phyloP scores from a whole-genome alignment of 495 filamentous ascomycete species.

The Collariella sp. region DNA sequence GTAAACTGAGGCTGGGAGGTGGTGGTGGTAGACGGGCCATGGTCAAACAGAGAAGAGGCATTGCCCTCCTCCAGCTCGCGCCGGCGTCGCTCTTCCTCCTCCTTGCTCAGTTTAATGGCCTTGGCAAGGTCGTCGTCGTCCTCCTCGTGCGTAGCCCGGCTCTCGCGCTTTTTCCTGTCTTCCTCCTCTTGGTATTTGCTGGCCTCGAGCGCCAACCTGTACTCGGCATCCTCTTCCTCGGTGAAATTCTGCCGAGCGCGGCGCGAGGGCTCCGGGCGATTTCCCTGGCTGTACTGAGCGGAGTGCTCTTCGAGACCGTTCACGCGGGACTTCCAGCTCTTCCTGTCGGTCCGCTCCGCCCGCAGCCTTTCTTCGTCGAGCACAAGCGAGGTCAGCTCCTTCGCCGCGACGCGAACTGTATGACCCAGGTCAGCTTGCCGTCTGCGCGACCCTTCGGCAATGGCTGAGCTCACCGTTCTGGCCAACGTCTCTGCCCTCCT shows the following conservation, averaged over 20 bases:
- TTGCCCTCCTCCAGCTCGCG: conserved; percentile 88
- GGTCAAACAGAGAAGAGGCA: conserved; percentile 78
- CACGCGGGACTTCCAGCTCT: conserved; percentile 93
- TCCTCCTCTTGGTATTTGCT: conserved; percentile 95
- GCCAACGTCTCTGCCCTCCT: conserved; percentile 88
- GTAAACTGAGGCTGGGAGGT: conserved; percentile 71
- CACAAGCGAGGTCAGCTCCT: conserved; percentile 90
- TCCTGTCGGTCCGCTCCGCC: conserved; percentile 82
- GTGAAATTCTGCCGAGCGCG: conserved; percentile 38
- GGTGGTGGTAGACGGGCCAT: conserved; percentile 52
- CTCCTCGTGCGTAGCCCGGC: conserved; percentile 51
- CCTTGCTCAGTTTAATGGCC: conserved; percentile 91
- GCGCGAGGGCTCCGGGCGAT: conserved; percentile 37
- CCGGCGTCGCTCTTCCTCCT: conserved; percentile 80
- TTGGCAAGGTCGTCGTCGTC: conserved; percentile 81
- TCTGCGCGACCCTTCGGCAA: background rate
- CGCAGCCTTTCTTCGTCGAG: conserved; percentile 92
- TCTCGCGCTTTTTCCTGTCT: conserved; percentile 70
- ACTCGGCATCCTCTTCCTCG: conserved; percentile 90
- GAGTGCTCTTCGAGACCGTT: conserved; percentile 82
- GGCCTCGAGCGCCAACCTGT: conserved; percentile 86
- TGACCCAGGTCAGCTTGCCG: conserved; percentile 7
- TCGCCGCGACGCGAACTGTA: conserved; percentile 87
- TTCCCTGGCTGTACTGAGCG: conserved; percentile 31
- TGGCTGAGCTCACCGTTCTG: conserved; percentile 62